Evolutionary conservation across 352 stramenopile species (phyloP), one percentile per base, ranked within the genome.

Genomic region (Thalassiosira hispida): DNA sequence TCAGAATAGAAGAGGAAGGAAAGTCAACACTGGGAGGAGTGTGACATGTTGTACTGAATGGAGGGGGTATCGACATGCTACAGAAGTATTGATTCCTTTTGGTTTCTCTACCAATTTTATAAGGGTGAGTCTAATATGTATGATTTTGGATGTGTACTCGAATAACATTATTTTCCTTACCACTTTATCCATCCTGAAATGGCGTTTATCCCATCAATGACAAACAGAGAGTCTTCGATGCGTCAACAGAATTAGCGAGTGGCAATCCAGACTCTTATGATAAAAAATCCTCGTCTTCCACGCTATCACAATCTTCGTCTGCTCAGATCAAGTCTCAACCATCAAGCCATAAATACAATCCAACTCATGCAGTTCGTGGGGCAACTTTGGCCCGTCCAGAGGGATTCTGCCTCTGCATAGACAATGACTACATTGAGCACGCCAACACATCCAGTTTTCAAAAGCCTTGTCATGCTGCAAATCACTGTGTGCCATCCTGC

Each of bases 321-420:
- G 3, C 38, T 14, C 52, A 12, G 25, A 29, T 25, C 1, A 46
- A 40, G 22, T 60, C 46, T 6, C 49, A 65, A 73, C 40, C 59
- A 22, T 47, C 40, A 18, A 79, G 69, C 51, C 18, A 67, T n/a
- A n/a, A 62, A 46, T 72, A 74, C 40, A 69, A 85, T 44, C 77
- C 80, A 46, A 88, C 85, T 25, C 84, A 81, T 72, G 76, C 81
- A 47, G 88, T 93, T 25, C 73, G 88, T 40, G 88, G 88, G 42
- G 76, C 85, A 27, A 84, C 75, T 8, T 51, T 88, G 44, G 88
- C 88, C 49, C 72, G 84, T 16, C 79, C 85, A n/a, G 85, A 93
- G 66, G 83, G 87, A 44, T 93, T 86, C 61, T 93, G 85, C 61
- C 38, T 90, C 14, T 91, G 84, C 44, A 73, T 85, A 59, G 81